These are phyloP conservation scores for Globisporangium ultimum DNA, from an alignment of 352 stramenopile species.

Conservation along the genomic window DNA sequence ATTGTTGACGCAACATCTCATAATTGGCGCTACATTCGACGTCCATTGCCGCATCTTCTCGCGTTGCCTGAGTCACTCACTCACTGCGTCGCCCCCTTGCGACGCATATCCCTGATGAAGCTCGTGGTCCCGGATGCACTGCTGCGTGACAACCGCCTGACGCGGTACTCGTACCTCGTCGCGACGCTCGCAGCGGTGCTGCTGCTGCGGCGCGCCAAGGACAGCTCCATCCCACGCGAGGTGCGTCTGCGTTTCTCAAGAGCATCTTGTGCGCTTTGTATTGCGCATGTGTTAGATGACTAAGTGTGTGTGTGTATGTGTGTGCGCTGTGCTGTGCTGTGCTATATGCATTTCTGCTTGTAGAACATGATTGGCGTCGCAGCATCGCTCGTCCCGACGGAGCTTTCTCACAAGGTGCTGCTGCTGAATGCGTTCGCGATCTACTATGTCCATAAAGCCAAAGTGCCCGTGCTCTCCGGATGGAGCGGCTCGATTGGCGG, in stretches of 20 bases:
- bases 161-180: constrained; percentile 13
- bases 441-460: constrained; percentile 42
- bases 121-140: constrained; percentile 13
- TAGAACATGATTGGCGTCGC: constrained; percentile 8
- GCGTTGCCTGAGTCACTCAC: too few relatives aligned
- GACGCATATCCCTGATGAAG: constrained; percentile 14
- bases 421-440: constrained; percentile 40
- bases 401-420: constrained; percentile 60
- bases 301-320: not conserved
- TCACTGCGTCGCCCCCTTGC: too few relatives aligned
- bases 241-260: not conserved
- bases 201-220: constrained; percentile 15
- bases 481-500: constrained; percentile 50
- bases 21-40: too few relatives aligned
- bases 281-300: not conserved
- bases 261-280: not conserved
- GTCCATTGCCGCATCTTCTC: too few relatives aligned
- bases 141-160: constrained; percentile 6
- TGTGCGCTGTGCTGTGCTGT: too few relatives aligned
- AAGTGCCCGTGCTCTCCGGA: constrained; percentile 30
- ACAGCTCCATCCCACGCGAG: constrained; percentile 18
- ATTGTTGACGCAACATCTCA: too few relatives aligned
- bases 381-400: constrained; percentile 29
- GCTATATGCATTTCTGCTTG: too few relatives aligned
- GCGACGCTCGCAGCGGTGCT: constrained; percentile 11